phyloP scores from a whole-genome alignment of 2,329 filamentous ascomycete genomes.

The Stenocarpella maydis region DNA sequence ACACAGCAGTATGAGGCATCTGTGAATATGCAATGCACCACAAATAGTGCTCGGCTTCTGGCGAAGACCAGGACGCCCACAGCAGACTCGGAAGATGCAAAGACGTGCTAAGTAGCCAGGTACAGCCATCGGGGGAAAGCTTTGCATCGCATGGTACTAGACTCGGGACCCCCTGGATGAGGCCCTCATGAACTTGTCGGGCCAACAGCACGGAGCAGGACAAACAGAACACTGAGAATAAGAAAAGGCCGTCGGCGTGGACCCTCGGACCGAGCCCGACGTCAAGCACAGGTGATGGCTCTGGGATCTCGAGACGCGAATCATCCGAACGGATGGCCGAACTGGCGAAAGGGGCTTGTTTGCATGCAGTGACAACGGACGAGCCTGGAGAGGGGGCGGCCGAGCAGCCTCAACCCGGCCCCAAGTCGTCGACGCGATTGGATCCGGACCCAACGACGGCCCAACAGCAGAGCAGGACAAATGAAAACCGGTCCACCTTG shows the following conservation, averaged over 20 bases:
- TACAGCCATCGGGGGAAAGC: neutral
- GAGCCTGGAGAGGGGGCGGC: neutral
- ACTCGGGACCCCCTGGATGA: neutral
- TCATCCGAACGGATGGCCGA: neutral
- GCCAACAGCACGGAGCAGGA: slow-evolving; percentile 1
- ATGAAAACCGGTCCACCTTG: slow-evolving; percentile 25
- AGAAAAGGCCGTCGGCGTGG: neutral
- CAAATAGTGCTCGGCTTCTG: neutral
- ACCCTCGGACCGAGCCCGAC: neutral
- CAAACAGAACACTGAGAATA: neutral
- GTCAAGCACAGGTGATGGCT: neutral
- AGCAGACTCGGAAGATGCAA: neutral
- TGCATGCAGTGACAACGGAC: neutral
- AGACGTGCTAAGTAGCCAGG: neutral
- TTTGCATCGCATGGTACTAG: neutral
- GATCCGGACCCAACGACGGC: neutral
- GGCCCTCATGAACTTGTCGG: neutral
- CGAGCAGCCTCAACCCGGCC: slow-evolving; percentile 8
- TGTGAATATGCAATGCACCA: neutral
- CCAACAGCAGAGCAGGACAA: slow-evolving; percentile 21
- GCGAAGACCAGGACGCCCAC: neutral
- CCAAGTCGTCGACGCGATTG: neutral
- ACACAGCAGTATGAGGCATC: neutral
- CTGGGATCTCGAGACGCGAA: neutral
- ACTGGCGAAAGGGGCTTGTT: slow-evolving; percentile 7